Evolutionary conservation across 2,329 filamentous ascomycete genomes (phyloP).

Genomic region (Penicillium capsulatum): DNA sequence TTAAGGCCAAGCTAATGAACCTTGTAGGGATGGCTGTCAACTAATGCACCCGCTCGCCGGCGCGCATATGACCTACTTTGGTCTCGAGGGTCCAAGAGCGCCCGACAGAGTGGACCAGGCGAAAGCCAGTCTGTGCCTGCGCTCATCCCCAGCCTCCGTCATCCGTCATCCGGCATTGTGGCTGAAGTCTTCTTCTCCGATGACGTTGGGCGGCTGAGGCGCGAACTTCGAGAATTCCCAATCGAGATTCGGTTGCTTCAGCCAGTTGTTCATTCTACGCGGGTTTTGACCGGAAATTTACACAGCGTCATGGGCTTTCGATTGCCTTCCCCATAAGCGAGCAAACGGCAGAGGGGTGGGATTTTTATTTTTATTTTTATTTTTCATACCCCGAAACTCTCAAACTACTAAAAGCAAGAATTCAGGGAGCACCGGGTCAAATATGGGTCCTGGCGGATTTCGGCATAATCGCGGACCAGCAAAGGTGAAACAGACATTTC

Average conservation of each 20-base stretch:
- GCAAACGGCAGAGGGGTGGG: too few relatives aligned
- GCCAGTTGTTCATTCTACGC: too few relatives aligned
- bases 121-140: slow-evolving; percentile 12
- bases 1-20: slow-evolving; percentile 20
- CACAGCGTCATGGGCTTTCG: too few relatives aligned
- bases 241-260: too few relatives aligned
- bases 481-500: background rate
- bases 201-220: slow-evolving; percentile 12
- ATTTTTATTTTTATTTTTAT: too few relatives aligned
- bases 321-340: too few relatives aligned
- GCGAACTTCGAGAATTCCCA: slow-evolving; percentile 12
- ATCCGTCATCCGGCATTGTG: slow-evolving; percentile 6
- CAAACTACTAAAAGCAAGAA: too few relatives aligned
- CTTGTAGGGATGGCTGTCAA: slow-evolving; percentile 16
- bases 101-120: slow-evolving; percentile 22
- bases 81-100: slow-evolving; percentile 18
- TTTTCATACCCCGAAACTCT: background rate
- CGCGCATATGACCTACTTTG: slow-evolving; percentile 20
- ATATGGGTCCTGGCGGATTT: too few relatives aligned
- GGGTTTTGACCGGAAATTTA: too few relatives aligned
- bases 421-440: too few relatives aligned
- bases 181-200: slow-evolving; percentile 2
- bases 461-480: background rate
- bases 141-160: slow-evolving; percentile 6
- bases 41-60: slow-evolving; percentile 17